Base-by-base conservation (phyloP, 73 alveolate species). In the Paramecium primaurelia region DNA sequence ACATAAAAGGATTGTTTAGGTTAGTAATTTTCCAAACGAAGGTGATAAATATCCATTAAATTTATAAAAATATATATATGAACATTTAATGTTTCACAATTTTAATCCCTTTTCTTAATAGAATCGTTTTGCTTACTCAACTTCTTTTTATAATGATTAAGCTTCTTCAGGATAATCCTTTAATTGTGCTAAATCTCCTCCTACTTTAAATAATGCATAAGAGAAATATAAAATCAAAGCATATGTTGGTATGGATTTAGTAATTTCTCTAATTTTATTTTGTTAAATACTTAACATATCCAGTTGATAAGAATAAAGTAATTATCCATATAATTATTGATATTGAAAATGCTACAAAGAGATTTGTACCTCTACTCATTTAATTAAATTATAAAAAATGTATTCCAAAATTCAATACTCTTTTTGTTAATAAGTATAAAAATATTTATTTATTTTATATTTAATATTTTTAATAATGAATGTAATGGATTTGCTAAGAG, bases 121-220 rank as follows among this genome's bases (percentile, higher is more conserved):
- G 45, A 80, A 80, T 11, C 47, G 20, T 47, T 47, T 80, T n/a
- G 91, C 91, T n/a, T 80, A 26, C 30, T 25, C 20, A 0, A 80
- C 91, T 25, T 80, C 77, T 7, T 42, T 45, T 20, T 32, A 22
- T 49, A 80, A 47, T 14, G 47, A 44, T 26, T 80, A 37, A 7
- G 71, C 77, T 25, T 80, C 91, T 80, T 80, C 77, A 26, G 91
- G 91, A 47, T 42, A 80, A 26, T 80, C 91, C 32, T 47, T 40
- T 28, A 80, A 47, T 45, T 51, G 12, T 38, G 77, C 54, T 26
- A 80, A 80, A 12, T 80, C 73, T 12, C 47, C 28, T 14, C 91
- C 91, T 4, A 80, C 75, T 20, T 28, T 80, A 36, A 32, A 80
- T 4, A 80, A 36, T 12, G 91, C 91, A 42, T 49, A 44, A 1